These are phyloP conservation scores for Lactarius psammicola DNA, from an alignment of 768 basidiomycete genomes.

Conservation along the genomic window DNA sequence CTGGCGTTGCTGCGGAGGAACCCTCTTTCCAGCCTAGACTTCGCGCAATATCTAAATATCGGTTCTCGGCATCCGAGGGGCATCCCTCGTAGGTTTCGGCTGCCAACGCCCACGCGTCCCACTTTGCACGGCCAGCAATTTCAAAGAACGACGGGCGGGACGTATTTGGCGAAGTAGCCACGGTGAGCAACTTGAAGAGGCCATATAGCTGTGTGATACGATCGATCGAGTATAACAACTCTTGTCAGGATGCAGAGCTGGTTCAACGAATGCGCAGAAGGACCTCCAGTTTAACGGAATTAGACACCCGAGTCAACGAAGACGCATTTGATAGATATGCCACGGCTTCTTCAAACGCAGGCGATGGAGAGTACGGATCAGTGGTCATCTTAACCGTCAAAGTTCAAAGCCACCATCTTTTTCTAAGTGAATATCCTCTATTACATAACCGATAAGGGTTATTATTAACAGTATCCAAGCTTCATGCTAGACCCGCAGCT, in stretches of 20 bases:
- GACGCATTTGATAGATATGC: constrained; percentile 58
- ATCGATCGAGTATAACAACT: constrained; percentile 12
- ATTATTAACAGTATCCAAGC: constrained; percentile 30
- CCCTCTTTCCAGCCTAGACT: constrained; percentile 66
- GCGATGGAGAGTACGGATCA: constrained; percentile 36
- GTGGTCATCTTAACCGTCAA: constrained; percentile 26
- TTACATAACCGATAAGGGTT: constrained; percentile 39
- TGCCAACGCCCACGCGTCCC: constrained; percentile 74
- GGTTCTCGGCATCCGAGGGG: constrained; percentile 51
- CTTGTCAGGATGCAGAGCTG: constrained; percentile 24
- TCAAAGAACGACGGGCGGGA: constrained; percentile 76
- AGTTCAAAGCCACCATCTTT: constrained; percentile 9
- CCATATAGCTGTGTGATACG: constrained; percentile 65
- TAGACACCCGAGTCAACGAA: constrained; percentile 54
- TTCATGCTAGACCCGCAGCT: constrained; percentile 66
- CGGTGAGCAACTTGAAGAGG: constrained; percentile 74
- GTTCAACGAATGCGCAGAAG: constrained; percentile 26
- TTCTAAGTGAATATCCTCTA: constrained; percentile 31
- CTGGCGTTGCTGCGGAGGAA: constrained; percentile 11
- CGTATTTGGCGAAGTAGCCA: constrained; percentile 51
- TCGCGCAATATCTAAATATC: constrained; percentile 68
- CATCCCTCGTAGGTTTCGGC: constrained; percentile 48
- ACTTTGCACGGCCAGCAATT: constrained; percentile 76
- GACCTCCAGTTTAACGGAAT: constrained; percentile 75
- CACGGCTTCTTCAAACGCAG: constrained; percentile 58